Evolutionary conservation across 768 basidiomycete species (phyloP), one percentile per base, ranked within the genome.

Genomic region (Candolleomyces eurysporus): DNA sequence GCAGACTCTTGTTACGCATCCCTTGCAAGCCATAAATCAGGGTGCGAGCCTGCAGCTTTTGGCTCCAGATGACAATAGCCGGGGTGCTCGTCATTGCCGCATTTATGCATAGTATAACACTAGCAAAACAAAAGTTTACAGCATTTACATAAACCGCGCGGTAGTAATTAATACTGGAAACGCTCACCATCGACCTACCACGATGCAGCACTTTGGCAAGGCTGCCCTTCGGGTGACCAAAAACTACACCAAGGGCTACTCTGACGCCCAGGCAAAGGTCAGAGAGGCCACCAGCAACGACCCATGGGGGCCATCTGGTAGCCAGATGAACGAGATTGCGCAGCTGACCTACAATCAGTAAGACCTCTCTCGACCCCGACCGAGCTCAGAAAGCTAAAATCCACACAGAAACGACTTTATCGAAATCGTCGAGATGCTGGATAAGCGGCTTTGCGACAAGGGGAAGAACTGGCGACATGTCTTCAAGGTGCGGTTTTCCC

Each of bases 351-450:
- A 93, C 75, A 97, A 97, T 77, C 96, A 97, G 96, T 95, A 67
- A 71, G 91, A 81, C 61, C 61, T 40, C n/a, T 42, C 32, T 48
- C 46, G 14, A 39, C 50, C 26, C 58, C 56, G 46, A 58, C n/a
- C n/a, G n/a, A n/a, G 21, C 22, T 36, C 26, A 53, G 16, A 19
- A 19, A 55, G n/a, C 45, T 60, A 26, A 32, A 57, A 57, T 48
- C 45, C 31, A 16, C n/a, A 56, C 45, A 84, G 95, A 76, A 90
- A 88, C 61, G 96, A 98, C 69, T 99, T 99, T 73, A 94, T 98
- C 11, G 97, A 99, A 78, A 93, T 99, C 70, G 98, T 99, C 94
- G 97, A 99, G 80, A 97, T 98, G 94, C 83, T 99, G 53, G 97
- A 98, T 76, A 98, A 99, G 76, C 88, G 96, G 57, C 78, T 99